Conservation (phyloP, 2,329 filamentous ascomycete genomes). For the Cordyceps fumosorosea region DNA sequence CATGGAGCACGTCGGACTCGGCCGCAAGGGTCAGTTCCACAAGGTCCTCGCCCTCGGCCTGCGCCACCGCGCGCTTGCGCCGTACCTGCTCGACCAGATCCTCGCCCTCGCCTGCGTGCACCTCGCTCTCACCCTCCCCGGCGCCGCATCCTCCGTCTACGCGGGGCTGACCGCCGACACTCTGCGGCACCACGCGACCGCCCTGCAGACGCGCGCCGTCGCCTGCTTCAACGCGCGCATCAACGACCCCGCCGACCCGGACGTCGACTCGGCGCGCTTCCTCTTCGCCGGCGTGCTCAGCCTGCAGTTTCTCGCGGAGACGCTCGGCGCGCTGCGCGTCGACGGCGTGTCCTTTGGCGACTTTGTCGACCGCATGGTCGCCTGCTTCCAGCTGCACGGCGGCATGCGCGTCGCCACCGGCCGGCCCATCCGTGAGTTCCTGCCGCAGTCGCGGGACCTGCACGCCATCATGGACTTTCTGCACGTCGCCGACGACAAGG, state of each 20-base stretch:
- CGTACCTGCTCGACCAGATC: constrained; percentile 32
- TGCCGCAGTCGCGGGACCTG: constrained; percentile 31
- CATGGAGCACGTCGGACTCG: background rate
- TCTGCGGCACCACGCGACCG: background rate
- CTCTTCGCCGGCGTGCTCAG: constrained; percentile 13
- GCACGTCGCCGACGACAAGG: constrained; percentile 16
- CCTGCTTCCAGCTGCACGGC: constrained; percentile 36
- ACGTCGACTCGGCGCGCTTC: background rate
- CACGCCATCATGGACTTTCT: constrained; percentile 19
- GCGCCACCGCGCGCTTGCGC: constrained; percentile 16
- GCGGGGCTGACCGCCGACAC: background rate
- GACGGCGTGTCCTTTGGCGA: constrained; percentile 24
- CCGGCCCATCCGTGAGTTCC: constrained; percentile 25
- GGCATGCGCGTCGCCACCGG: constrained; percentile 33
- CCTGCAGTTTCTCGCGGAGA: constrained; percentile 13
- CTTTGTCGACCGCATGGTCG: constrained; percentile 34
- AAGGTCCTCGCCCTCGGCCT: background rate
- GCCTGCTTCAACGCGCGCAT: constrained; percentile 20
- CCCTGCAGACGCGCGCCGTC: constrained; percentile 24
- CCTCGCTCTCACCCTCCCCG: background rate
- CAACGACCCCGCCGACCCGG: constrained; percentile 14
- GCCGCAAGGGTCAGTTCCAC: background rate
- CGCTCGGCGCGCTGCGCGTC: constrained; percentile 24
- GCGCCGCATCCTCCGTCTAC: background rate
- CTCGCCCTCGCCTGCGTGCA: constrained; percentile 26